A percentile compares a stretch with the other conserved stretches of the same genome.
Conservation (phyloP, 306 rosid species). For the Quercus wislizeni region DNA sequence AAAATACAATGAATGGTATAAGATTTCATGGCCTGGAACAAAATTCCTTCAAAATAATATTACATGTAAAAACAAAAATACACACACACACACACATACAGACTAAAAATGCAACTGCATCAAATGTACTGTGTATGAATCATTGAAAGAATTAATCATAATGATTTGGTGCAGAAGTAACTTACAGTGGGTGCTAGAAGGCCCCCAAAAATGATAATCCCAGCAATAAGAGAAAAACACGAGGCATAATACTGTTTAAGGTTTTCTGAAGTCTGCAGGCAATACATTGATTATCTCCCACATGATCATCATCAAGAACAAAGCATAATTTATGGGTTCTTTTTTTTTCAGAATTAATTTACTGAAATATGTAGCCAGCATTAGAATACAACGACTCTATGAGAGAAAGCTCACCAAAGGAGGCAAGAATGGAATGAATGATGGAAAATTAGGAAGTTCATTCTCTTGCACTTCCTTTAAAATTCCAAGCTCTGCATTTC, state of each 20-base stretch:
- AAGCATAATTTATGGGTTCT: neutral
- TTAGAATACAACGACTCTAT: neutral
- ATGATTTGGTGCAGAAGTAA: slow-evolving; percentile 8
- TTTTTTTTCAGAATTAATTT: neutral
- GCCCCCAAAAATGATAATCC: slow-evolving; percentile 86
- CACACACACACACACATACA: neutral
- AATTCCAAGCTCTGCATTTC: slow-evolving; percentile 71
- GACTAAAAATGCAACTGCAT: neutral
- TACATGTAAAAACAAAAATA: neutral
- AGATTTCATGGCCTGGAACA: neutral
- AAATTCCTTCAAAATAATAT: neutral
- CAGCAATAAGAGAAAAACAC: slow-evolving; percentile 82
- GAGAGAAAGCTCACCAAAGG: slow-evolving; percentile 65
- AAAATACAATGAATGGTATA: neutral
- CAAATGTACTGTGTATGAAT: neutral
- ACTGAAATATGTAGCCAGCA: neutral
- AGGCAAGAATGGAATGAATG: slow-evolving; percentile 97
- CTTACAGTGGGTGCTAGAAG: slow-evolving; percentile 93
- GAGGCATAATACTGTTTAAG: slow-evolving; percentile 82
- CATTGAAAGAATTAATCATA: neutral
- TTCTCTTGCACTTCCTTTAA: slow-evolving; percentile 64
- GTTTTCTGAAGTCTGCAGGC: slow-evolving; percentile 81
- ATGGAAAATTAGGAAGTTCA: slow-evolving; percentile 91
- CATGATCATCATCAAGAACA: slow-evolving; percentile 13
- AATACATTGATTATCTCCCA: slow-evolving; percentile 24